Percentiles rank a stretch among this genome's conserved stretches.
Conservation (phyloP, 495 filamentous ascomycete genomes). For the Evernia prunastri region DNA sequence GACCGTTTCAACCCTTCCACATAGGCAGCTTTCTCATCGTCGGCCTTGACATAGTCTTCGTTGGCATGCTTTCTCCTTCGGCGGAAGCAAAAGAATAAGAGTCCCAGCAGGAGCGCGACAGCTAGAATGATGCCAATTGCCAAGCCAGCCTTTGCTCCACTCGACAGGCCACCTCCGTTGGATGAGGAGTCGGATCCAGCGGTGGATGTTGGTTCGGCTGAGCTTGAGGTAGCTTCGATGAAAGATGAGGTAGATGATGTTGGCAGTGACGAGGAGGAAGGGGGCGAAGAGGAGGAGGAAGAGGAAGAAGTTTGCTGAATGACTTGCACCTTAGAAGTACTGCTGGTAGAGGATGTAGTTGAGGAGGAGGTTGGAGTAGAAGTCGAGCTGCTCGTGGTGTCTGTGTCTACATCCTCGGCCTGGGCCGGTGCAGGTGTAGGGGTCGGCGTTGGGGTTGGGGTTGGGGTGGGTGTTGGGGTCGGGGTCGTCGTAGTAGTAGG, state of each 20-base stretch:
- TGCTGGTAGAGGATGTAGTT: background rate
- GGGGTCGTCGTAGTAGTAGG: background rate
- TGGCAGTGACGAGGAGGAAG: constrained; percentile 18
- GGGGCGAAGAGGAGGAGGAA: constrained; percentile 17
- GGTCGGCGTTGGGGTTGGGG: background rate
- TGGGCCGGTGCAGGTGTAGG: background rate
- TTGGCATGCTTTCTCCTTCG: constrained; percentile 57
- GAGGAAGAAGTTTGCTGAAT: constrained; percentile 9
- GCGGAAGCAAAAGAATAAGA: constrained; percentile 59
- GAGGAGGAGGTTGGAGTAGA: background rate
- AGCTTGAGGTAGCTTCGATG: constrained; percentile 20
- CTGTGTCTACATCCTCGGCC: background rate
- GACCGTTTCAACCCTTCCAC: constrained; percentile 33
- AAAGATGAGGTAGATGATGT: constrained; percentile 20
- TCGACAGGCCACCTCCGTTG: constrained; percentile 45
- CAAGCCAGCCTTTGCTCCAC: constrained; percentile 74
- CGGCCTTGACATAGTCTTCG: constrained; percentile 40
- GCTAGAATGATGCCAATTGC: constrained; percentile 68
- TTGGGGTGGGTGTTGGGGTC: background rate
- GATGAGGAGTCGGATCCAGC: constrained; percentile 24
- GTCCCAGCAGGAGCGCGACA: constrained; percentile 52
- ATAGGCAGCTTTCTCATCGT: constrained; percentile 51
- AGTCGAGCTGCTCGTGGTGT: background rate
- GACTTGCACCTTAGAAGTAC: background rate
- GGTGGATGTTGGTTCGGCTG: constrained; percentile 7